Evolutionary conservation across 345 rosid genomes (phyloP).

Genomic region (Pistacia atlantica): DNA sequence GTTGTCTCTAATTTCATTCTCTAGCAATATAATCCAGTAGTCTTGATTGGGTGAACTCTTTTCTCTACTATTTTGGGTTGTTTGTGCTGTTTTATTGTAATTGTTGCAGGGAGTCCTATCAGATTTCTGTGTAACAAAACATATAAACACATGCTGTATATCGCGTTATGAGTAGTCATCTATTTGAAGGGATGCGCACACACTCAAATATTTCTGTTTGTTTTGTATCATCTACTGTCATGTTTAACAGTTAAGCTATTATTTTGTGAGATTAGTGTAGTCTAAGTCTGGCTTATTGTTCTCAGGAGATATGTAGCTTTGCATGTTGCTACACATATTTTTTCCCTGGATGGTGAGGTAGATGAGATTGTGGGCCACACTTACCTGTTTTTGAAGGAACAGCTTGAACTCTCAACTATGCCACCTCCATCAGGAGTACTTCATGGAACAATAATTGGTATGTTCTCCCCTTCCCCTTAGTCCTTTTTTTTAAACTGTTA

Average conservation of each 20-base stretch:
- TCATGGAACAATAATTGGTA: slow-evolving; percentile 88
- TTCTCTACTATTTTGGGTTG: too few species aligned
- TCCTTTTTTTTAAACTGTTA: not conserved
- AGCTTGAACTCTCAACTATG: slow-evolving; percentile 62
- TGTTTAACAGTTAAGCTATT: not conserved
- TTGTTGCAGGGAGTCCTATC: too few species aligned
- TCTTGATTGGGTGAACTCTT: too few species aligned
- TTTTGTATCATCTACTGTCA: too few species aligned
- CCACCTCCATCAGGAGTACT: slow-evolving; percentile 67
- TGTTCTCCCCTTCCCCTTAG: slow-evolving; percentile 19
- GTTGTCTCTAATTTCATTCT: too few species aligned
- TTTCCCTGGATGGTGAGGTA: slow-evolving; percentile 55
- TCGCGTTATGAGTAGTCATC: not conserved
- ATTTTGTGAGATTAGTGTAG: not conserved
- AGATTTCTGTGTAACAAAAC: not conserved
- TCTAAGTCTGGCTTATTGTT: slow-evolving; percentile 24
- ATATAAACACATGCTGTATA: not conserved
- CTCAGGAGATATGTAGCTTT: slow-evolving; percentile 83
- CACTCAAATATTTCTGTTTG: not conserved
- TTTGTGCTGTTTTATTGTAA: too few species aligned
- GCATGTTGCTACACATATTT: slow-evolving; percentile 58
- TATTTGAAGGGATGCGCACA: not conserved
- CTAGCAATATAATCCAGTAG: too few species aligned
- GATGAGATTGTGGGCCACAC: slow-evolving; percentile 86
- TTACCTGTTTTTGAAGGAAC: slow-evolving; percentile 83